These are phyloP conservation scores for Neonectria coccinea DNA, from an alignment of 2,329 filamentous ascomycete genomes.

Conservation along the genomic window DNA sequence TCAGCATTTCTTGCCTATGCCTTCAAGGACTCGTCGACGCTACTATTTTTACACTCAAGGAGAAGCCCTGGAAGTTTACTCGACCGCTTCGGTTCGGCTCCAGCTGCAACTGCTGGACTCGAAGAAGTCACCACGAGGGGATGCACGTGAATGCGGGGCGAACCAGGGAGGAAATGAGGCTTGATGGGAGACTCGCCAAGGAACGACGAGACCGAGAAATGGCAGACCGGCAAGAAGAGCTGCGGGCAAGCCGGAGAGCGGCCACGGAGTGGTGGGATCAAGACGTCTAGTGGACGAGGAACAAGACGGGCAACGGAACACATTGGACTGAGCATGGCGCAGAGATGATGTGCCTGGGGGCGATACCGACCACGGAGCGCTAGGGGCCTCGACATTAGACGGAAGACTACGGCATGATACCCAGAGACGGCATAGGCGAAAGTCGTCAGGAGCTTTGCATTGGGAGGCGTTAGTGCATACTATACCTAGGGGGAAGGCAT, in stretches of 20 bases:
- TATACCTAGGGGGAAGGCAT: constrained; percentile 2
- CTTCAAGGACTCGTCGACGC: constrained; percentile 77
- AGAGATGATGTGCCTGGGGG: neutral
- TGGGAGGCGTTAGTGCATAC: constrained; percentile 31
- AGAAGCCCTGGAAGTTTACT: constrained; percentile 72
- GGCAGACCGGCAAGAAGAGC: constrained; percentile 41
- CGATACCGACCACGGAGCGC: neutral
- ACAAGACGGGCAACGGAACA: neutral
- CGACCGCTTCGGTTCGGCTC: constrained; percentile 28
- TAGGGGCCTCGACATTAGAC: neutral
- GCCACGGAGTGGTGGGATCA: constrained; percentile 49
- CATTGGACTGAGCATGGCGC: too few relatives aligned
- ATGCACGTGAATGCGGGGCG: constrained; percentile 52
- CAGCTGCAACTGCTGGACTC: constrained; percentile 32
- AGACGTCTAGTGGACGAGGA: constrained; percentile 27
- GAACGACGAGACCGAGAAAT: constrained; percentile 61
- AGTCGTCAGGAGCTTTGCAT: constrained; percentile 29
- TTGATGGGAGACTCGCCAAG: constrained; percentile 62
- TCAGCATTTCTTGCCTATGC: constrained; percentile 69
- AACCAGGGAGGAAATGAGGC: constrained; percentile 64
- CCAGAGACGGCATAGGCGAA: constrained; percentile 25
- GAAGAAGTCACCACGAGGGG: constrained; percentile 23
- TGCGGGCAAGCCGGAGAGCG: constrained; percentile 26
- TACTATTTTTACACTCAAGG: constrained; percentile 74
- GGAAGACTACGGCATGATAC: constrained; percentile 33